phyloP scores from a whole-genome alignment of 306 rosid genomes.

The Trichosanthes truncata region DNA sequence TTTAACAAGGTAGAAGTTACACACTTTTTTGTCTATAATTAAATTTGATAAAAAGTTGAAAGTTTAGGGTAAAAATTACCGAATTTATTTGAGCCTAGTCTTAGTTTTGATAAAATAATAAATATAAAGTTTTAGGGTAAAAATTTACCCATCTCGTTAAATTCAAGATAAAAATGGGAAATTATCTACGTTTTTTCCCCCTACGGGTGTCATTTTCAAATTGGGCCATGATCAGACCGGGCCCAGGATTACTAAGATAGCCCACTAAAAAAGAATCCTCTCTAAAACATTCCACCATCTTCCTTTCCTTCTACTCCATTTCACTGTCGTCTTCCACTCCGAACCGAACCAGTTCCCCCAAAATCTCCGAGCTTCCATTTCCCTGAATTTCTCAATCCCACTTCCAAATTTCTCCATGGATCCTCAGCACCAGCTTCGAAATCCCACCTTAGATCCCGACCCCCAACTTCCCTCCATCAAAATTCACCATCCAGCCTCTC shows the following conservation, averaged over 20 bases:
- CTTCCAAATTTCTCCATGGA: conserved; percentile 18
- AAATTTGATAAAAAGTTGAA: too few species aligned
- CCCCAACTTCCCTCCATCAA: conserved; percentile 78
- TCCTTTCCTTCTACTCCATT: background rate
- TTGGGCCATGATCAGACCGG: background rate
- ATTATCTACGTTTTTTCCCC: background rate
- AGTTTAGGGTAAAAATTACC: too few species aligned
- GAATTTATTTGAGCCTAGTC: too few species aligned
- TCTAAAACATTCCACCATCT: background rate
- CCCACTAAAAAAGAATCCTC: background rate
- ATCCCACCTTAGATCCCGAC: conserved; percentile 38
- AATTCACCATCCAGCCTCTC: conserved; percentile 89
- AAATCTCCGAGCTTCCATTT: background rate
- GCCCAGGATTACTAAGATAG: background rate
- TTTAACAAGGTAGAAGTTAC: too few species aligned
- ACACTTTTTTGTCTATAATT: too few species aligned
- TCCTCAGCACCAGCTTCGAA: conserved; percentile 31
- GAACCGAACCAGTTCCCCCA: background rate
- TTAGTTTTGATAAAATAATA: too few species aligned
- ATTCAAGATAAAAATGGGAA: too few species aligned
- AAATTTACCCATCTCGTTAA: too few species aligned
- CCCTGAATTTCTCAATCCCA: background rate
- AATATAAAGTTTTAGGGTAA: too few species aligned
- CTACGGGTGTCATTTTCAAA: background rate
- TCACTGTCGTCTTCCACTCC: background rate